Base-by-base conservation (phyloP, 1,284 basidiomycete genomes). In the Neonothopanus nambi region DNA sequence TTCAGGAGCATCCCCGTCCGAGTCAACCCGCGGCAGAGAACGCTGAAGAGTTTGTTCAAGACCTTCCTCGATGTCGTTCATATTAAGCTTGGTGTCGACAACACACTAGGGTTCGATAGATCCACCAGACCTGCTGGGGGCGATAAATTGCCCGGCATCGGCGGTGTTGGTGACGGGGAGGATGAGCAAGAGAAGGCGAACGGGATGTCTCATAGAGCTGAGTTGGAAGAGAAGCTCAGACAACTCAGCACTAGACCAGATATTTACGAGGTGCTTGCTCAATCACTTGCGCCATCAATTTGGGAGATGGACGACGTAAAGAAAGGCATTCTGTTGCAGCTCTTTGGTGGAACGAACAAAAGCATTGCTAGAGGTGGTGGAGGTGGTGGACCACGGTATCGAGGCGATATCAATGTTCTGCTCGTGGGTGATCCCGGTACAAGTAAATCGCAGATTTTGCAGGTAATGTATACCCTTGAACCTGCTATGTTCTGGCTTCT, bases 271-370 rank as follows among this genome's bases (percentile, higher is more conserved):
- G 72, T 93, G 37, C 79, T 99, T 1, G 76, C 95, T 12, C 78
- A 89, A 28, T 93, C 89, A 2, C 81, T 99, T 57, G 96, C 96
- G 1, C 97, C 96, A 8, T 91, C 88, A 24, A 96, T 99, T 62
- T 98, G 93, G 87, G 93, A 95, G 68, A 90, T 98, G 92, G 95
- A 99, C 38, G 96, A 99, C 65, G 93, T 99, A 57, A 99, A 99
- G 76, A 98, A 98, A 75, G 96, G 97, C 0, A 96, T 99, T 52
- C 69, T 99, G 46, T 74, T 99, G 26, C 96, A 98, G 71, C 73
- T 99, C 23, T 98, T 99, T 70, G 97, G 96, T 5, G 96, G 96
- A 1, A 98, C 96, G 45, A 98, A 98, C 72, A 99, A 99, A 79
- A 92, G 80, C 61, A 93, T 99, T 60, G 84, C 91, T 1, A 80